Percentiles rank a stretch among this genome's conserved stretches.
Conservation (phyloP, 2,329 filamentous ascomycete genomes). For the Sporothrix brunneoviolacea region DNA sequence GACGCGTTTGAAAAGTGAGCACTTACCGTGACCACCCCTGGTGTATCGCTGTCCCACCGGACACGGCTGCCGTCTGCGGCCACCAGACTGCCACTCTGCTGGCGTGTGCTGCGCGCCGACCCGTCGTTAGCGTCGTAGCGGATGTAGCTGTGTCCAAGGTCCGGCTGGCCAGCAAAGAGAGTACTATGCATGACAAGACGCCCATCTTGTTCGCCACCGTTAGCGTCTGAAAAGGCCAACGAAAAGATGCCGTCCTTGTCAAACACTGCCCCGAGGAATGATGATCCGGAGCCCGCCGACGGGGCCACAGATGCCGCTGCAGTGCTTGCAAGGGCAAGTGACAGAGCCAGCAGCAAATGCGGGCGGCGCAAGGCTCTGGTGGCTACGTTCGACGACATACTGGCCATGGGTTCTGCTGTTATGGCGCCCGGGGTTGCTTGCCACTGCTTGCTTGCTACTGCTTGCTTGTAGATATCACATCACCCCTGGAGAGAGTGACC, state of each 20-base stretch:
- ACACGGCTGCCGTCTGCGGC: neutral
- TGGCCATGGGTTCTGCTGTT: too few species aligned
- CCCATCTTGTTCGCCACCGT: neutral
- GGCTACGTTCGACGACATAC: too few species aligned
- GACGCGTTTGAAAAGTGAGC: neutral
- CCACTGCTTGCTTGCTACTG: too few species aligned
- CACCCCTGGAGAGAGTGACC: too few species aligned
- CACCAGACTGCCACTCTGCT: neutral
- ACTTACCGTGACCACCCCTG: neutral
- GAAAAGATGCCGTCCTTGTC: neutral
- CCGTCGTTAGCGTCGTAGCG: too few species aligned
- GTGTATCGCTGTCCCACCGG: constrained; percentile 1
- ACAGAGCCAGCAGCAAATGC: neutral
- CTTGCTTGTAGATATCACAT: too few species aligned
- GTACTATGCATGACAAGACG: neutral
- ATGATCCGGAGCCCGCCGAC: neutral
- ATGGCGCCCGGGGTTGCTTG: too few species aligned
- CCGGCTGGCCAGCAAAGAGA: neutral
- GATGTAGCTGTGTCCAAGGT: too few species aligned
- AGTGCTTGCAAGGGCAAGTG: neutral
- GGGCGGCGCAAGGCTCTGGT: neutral
- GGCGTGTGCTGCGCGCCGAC: too few species aligned
- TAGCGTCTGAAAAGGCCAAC: neutral
- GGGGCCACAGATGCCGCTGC: neutral
- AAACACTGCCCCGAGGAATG: neutral